phyloP scores from a whole-genome alignment of 306 rosid species.

The Myrica gale region DNA sequence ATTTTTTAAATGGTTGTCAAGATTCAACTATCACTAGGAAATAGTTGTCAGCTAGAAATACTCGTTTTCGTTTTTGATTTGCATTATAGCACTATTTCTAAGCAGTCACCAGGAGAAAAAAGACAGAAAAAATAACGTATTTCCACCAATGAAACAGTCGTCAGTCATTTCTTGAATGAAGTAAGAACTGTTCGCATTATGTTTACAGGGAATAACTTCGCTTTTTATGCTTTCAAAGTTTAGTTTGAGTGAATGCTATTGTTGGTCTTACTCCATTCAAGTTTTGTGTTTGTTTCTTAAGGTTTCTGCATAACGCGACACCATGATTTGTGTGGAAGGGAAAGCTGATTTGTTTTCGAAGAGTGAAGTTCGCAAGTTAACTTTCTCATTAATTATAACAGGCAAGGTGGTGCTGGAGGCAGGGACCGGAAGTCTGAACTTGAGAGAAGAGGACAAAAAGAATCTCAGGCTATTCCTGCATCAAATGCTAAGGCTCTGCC shows the following conservation, averaged over 20 bases:
- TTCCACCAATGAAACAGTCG: not conserved
- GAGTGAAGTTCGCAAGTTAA: conserved; percentile 14
- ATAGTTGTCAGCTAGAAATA: not conserved
- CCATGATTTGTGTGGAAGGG: conserved; percentile 15
- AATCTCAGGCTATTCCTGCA: conserved; percentile 30
- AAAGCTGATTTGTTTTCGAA: conserved; percentile 12
- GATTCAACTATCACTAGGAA: not conserved
- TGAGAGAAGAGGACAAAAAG: conserved; percentile 53
- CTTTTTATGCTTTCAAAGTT: not conserved
- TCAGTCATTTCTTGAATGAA: not conserved
- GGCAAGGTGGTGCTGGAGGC: conserved; percentile 53
- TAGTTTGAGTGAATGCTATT: conserved; percentile 9
- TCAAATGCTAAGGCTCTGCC: conserved; percentile 37
- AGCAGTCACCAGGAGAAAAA: not conserved
- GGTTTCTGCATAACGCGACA: conserved; percentile 20
- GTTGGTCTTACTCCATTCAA: conserved; percentile 15
- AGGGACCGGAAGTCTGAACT: conserved; percentile 43
- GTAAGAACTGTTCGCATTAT: not conserved
- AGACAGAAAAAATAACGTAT: not conserved
- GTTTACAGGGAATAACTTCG: not conserved
- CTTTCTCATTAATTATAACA: conserved; percentile 25
- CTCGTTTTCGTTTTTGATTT: not conserved
- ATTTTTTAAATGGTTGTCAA: not conserved
- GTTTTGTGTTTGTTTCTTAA: conserved; percentile 5
- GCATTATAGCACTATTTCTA: not conserved